Base-by-base conservation (phyloP, 306 rosid genomes). In the Chamaecrista fasciculata region DNA sequence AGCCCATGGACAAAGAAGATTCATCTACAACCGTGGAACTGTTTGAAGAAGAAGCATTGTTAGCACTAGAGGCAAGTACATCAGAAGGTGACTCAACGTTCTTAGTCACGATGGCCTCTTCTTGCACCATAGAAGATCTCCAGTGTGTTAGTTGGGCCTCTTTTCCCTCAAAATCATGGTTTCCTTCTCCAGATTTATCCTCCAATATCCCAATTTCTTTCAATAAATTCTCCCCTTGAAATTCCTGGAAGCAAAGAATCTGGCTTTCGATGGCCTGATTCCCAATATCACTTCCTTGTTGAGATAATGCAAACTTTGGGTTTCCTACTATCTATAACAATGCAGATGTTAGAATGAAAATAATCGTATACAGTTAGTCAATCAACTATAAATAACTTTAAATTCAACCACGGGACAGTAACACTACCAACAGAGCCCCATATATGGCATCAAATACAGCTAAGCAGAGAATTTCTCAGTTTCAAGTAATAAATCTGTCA, bases 271-370 rank as follows among this genome's bases (percentile, higher is more conserved):
- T 71, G 48, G 72, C 79, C 77, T 80, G 86, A 73, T 77, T 87
- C 70, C 83, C 79, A 36, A 73, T 80, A 56, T 63, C 65, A 57
- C 81, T 81, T 67, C 87, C 95, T 40, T 79, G 84, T 40, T 81
- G 83, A 19, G 87, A 79, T 52, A 86, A 80, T 3, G 86, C 90
- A 73, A 76, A 83, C 43, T 80, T 78, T 12, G 89, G 71, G 9
- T 42, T 79, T 49, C 77, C 75, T 3, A 64, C 75, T 67, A 75
- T 71, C 96, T 88, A 80, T 47, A 60, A 61, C 16, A 52, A 60
- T 11, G 60, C 55, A 34, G 74, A 60, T 53, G 53, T 64, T 62
- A 56, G 66, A 52, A 51, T 65, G 52, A 11, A 29, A 6, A 10
- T 20, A 49, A 43, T 39, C 64, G 48, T 15, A 57, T 21, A 68